These are phyloP conservation scores for Ramaria sp. DNA, from an alignment of 768 basidiomycete genomes.

Conservation along the genomic window DNA sequence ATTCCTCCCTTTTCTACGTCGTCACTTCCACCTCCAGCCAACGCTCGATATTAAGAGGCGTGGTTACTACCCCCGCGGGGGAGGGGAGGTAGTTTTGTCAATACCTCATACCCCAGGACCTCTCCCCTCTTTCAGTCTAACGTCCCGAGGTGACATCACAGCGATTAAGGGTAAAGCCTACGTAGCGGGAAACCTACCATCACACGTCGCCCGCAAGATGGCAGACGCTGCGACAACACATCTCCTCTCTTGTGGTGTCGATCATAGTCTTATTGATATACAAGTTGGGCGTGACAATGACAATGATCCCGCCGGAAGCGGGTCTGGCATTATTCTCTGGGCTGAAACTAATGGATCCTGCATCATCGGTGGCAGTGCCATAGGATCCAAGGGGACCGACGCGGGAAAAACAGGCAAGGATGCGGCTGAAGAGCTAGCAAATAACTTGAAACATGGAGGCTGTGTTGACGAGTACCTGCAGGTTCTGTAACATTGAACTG, in stretches of 20 bases:
- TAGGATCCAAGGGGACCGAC: slow-evolving; percentile 41
- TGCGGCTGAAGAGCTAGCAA: slow-evolving; percentile 49
- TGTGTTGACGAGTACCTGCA: slow-evolving; percentile 63
- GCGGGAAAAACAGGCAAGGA: slow-evolving; percentile 42
- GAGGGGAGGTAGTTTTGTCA: slow-evolving; percentile 45
- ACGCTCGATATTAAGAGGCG: slow-evolving; percentile 40
- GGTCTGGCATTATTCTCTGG: slow-evolving; percentile 67
- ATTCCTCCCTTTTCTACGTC: slow-evolving; percentile 56
- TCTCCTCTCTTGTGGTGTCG: slow-evolving; percentile 32
- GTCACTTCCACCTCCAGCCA: slow-evolving; percentile 38
- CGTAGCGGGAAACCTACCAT: slow-evolving; percentile 50
- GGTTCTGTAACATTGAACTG: slow-evolving; percentile 22
- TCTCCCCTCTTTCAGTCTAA: slow-evolving; percentile 35
- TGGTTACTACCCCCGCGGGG: slow-evolving; percentile 68
- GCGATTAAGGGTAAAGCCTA: slow-evolving; percentile 50
- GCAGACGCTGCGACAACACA: slow-evolving; percentile 36
- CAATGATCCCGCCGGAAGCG: slow-evolving; percentile 34
- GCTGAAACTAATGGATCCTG: slow-evolving; percentile 63
- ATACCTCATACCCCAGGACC: slow-evolving; percentile 28
- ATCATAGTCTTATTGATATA: slow-evolving; percentile 28
- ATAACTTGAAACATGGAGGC: slow-evolving; percentile 51
- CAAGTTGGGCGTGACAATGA: slow-evolving; percentile 31
- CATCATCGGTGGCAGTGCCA: slow-evolving; percentile 56
- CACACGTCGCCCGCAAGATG: slow-evolving; percentile 44
- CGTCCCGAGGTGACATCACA: slow-evolving; percentile 45